Evolutionary conservation across 148 eudicot species (phyloP).

Genomic region (Agrostemma githago): DNA sequence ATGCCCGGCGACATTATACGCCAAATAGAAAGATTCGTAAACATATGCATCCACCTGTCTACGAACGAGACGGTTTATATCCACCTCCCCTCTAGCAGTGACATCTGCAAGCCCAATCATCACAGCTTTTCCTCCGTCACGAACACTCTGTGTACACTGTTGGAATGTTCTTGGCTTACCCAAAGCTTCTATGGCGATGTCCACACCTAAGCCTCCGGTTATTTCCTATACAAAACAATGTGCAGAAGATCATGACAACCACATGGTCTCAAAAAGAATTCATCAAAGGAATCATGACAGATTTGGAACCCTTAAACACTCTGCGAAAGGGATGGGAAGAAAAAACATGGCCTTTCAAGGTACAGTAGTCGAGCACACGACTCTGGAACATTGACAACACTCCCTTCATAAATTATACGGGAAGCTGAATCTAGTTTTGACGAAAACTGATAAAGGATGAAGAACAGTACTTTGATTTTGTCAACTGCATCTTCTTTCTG

Average conservation of each 20-base stretch:
- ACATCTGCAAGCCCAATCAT: constrained; percentile 90
- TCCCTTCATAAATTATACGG: neutral
- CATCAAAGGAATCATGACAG: neutral
- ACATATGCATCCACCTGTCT: constrained; percentile 65
- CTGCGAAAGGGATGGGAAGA: constrained; percentile 12
- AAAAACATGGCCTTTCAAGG: neutral
- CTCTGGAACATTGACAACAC: neutral
- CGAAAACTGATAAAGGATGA: neutral
- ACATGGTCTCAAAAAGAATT: neutral
- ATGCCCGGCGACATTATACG: neutral
- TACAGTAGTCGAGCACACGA: neutral
- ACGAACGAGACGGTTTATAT: constrained; percentile 97
- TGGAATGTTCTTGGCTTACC: constrained; percentile 76
- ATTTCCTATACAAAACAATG: constrained; percentile 52
- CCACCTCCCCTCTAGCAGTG: constrained; percentile 83
- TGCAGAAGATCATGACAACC: neutral
- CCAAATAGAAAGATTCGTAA: neutral
- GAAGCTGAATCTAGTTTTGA: neutral
- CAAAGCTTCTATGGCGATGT: constrained; percentile 87
- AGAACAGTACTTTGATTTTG: constrained; percentile 56
- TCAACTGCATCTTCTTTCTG: constrained; percentile 72
- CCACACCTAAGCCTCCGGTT: constrained; percentile 94
- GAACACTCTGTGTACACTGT: constrained; percentile 91
- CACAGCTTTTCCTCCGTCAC: constrained; percentile 99
- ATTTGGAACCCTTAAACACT: neutral